These are phyloP conservation scores for Mucor indicus DNA, from an alignment of 371 early-diverging fungal species.

Conservation along the genomic window DNA sequence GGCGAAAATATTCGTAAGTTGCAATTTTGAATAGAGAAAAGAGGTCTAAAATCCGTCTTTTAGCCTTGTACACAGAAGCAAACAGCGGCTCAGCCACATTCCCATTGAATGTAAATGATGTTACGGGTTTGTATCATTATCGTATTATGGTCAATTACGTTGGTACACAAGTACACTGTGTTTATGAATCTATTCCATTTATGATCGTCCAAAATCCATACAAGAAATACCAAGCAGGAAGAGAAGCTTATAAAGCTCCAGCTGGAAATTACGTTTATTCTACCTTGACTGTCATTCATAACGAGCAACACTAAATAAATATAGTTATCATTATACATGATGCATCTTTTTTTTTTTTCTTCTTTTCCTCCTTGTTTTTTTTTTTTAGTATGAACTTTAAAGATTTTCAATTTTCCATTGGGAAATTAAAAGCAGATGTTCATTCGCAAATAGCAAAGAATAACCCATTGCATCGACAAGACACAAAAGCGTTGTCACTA, in stretches of 20 bases:
- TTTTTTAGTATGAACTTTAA: conserved; percentile 35
- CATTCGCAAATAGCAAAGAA: conserved; percentile 39
- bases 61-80: conserved; percentile 16
- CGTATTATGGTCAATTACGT: conserved; percentile 39
- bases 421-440: conserved; percentile 39
- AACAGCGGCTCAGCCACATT: conserved; percentile 20
- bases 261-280: no score
- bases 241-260: no score
- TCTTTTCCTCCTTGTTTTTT: not conserved
- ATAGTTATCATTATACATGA: not conserved
- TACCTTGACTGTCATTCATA: conserved; percentile 17
- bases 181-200: conserved; percentile 33
- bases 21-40: no score
- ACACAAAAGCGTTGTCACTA: conserved; percentile 32
- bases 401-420: conserved; percentile 42
- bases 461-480: conserved; percentile 44
- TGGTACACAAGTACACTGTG: conserved; percentile 24
- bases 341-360: not conserved
- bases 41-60: no score
- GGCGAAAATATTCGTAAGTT: conserved; percentile 35
- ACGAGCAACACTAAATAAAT: not conserved
- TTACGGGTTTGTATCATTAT: conserved; percentile 29
- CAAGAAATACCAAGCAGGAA: conserved; percentile 4
- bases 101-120: conserved; percentile 18
- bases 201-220: conserved; percentile 23